Evolutionary conservation across 1,284 basidiomycete species (phyloP).

Genomic region (Tilletia caries): DNA sequence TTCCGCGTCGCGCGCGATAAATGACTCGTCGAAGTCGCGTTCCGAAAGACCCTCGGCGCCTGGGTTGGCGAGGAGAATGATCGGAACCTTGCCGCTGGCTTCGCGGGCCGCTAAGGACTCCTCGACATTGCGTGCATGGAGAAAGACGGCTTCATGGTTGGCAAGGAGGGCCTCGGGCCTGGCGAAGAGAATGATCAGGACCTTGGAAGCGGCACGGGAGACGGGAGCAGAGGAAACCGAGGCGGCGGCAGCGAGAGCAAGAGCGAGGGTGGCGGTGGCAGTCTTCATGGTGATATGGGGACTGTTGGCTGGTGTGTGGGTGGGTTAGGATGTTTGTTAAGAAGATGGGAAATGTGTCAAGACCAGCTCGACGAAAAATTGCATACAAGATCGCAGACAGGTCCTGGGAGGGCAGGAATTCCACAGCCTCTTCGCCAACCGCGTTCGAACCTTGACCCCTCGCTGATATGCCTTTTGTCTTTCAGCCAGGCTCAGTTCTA

Average conservation of each 20-base stretch:
- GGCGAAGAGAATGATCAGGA: background rate
- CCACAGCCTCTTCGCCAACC: too few relatives aligned
- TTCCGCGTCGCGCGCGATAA: background rate
- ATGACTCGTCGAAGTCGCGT: background rate
- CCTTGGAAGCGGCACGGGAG: background rate
- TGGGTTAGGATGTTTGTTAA: background rate
- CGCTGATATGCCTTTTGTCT: too few relatives aligned
- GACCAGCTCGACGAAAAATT: slow-evolving; percentile 8
- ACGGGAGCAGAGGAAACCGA: background rate
- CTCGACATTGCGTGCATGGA: background rate
- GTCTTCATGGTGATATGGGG: slow-evolving; percentile 2
- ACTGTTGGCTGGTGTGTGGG: background rate
- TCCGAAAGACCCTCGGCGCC: background rate
- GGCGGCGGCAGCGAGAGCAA: background rate
- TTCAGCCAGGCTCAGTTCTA: too few relatives aligned
- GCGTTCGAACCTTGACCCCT: too few relatives aligned
- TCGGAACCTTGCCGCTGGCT: background rate
- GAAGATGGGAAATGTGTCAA: background rate
- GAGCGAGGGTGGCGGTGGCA: background rate
- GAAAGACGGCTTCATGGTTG: background rate
- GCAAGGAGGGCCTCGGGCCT: background rate
- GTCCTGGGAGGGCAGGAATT: too few relatives aligned
- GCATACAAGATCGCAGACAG: too few relatives aligned
- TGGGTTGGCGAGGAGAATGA: background rate
- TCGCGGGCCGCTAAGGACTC: background rate